Evolutionary conservation across 139 green algal genomes (phyloP), one percentile per base, ranked within the genome.

Genomic region (Micractinium sp.): DNA sequence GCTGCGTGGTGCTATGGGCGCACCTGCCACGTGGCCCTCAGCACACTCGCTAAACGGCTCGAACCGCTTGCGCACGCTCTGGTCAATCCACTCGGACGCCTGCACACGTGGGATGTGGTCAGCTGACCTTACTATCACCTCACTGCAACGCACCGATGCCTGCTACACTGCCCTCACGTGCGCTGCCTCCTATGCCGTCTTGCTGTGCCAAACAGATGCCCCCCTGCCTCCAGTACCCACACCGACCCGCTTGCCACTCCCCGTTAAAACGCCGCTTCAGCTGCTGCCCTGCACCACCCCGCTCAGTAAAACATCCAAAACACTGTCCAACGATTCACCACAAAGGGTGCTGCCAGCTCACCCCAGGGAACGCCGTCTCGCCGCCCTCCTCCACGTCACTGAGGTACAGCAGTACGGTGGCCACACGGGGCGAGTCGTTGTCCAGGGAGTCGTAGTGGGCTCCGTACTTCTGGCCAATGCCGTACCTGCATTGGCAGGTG

Each of bases 401-500:
- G 3, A 95, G 61, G 90, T 97, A 98, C 53, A 98, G 76, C 81
- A 98, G 93, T 36, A 98, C 92, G 0, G 96, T 98, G 36, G 92
- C 93, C 16, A 94, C 56, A 39, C 81, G 87, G 9, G 92, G 93
- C 27, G 47, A 88, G 84, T 95, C 90, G 61, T 97, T 89, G 38
- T 92, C 86, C 81, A 97, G 89, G 0, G 88, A 91, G 90, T 99
- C 97, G 36, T 95, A 95, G 0, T 94, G 97, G 0, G 94, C 85
- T 0, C 94, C 95, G 90, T 99, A 99, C 92, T 97, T 96, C 91
- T 99, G 96, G 18, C 95, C 95, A 14, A 91, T 61, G 27, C 88
- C 93, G 87, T 98, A 98, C 47, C 95, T 77, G 74, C 56, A 75
- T 12, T 1, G 29, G 47, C 13, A 38, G 19, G 27, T n/a, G 47